phyloP scores from a whole-genome alignment of 1,139 yeast genomes.

The Tardiomyces digboiensis region DNA sequence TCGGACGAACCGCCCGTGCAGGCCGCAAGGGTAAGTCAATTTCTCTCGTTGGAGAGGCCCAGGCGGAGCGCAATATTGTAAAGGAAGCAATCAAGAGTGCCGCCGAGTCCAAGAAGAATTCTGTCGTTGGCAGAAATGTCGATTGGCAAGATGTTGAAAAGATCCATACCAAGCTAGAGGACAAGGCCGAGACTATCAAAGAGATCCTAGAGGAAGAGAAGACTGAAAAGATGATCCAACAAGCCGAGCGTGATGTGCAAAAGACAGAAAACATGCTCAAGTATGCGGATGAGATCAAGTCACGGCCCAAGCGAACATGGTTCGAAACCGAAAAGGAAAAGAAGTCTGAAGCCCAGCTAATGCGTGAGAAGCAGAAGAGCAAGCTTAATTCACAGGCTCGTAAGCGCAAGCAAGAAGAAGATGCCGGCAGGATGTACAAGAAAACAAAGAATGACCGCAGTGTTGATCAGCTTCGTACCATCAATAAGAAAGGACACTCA shows the following conservation, averaged over 20 bases:
- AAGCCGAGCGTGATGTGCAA: slow-evolving; percentile 84
- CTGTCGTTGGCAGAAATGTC: slow-evolving; percentile 73
- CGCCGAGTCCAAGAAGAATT: slow-evolving; percentile 34
- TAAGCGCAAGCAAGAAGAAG: slow-evolving; percentile 8
- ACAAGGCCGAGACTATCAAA: slow-evolving; percentile 49
- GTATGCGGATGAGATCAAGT: slow-evolving; percentile 70
- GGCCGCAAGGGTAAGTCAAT: slow-evolving; percentile 93
- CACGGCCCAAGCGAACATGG: slow-evolving; percentile 97
- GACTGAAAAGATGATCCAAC: slow-evolving; percentile 71
- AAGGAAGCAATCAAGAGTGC: slow-evolving; percentile 73
- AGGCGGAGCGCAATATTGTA: slow-evolving; percentile 78
- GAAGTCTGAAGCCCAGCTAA: slow-evolving; percentile 25
- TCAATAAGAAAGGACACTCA: background rate
- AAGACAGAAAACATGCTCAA: slow-evolving; percentile 79
- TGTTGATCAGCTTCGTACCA: background rate
- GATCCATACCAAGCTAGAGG: slow-evolving; percentile 48
- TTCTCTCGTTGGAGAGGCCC: slow-evolving; percentile 86
- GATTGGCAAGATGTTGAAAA: slow-evolving; percentile 80
- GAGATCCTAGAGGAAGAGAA: slow-evolving; percentile 86
- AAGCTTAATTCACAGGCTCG: slow-evolving; percentile 9
- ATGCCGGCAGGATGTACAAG: slow-evolving; percentile 50
- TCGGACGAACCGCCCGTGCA: slow-evolving; percentile 99
- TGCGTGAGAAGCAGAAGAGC: slow-evolving; percentile 18
- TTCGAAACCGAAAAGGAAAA: slow-evolving; percentile 73
- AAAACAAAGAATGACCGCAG: slow-evolving; percentile 15